phyloP scores from a whole-genome alignment of 2,329 filamentous ascomycete genomes.

The Trichoderma asperellum region DNA sequence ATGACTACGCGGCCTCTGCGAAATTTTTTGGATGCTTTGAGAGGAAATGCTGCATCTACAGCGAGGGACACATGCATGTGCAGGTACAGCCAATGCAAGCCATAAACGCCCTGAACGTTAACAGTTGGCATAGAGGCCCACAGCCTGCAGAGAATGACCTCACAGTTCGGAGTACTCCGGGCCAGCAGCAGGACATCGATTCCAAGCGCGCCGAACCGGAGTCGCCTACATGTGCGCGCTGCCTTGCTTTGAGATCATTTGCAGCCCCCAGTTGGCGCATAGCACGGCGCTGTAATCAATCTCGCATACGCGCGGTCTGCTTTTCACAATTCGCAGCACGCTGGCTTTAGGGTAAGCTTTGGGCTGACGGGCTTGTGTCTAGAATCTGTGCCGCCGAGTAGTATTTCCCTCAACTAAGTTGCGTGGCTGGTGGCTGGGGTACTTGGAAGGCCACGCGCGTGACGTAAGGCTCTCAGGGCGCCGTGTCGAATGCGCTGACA shows the following conservation, averaged over 20 bases:
- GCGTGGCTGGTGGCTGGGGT: conserved; percentile 21
- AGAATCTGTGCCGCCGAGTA: background rate
- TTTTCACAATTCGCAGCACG: background rate
- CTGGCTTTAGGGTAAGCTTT: conserved; percentile 17
- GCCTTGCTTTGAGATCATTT: background rate
- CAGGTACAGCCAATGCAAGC: background rate
- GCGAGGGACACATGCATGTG: background rate
- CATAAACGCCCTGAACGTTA: conserved; percentile 8
- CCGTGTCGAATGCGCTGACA: conserved; percentile 13
- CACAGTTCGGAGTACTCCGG: conserved; percentile 16
- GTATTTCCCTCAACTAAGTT: conserved; percentile 26
- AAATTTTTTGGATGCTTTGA: background rate
- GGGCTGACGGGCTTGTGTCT: conserved; percentile 18
- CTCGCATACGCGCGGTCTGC: background rate
- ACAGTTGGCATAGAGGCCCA: background rate
- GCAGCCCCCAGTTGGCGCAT: background rate
- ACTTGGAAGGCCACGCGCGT: conserved; percentile 4
- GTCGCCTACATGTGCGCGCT: background rate
- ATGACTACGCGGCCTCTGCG: background rate
- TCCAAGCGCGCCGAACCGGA: conserved; percentile 5
- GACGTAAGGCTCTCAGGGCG: conserved; percentile 14
- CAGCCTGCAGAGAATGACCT: conserved; percentile 16
- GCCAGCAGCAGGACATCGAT: background rate
- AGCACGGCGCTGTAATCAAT: background rate
- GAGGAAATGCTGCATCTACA: background rate